Base-by-base conservation (phyloP, 345 rosid species). In the Alliaria petiolata region DNA sequence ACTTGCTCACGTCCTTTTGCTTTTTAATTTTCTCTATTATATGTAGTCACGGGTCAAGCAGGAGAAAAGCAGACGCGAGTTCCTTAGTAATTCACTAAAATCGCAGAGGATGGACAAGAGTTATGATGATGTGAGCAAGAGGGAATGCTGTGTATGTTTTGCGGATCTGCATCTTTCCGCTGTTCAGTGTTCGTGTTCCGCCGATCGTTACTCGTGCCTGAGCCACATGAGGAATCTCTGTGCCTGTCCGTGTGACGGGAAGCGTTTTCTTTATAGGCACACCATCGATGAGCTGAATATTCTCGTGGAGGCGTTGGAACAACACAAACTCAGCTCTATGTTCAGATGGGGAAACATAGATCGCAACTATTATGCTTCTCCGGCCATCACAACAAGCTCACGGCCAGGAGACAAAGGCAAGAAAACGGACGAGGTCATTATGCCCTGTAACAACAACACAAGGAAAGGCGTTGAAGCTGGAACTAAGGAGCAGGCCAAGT, bases 91-190 rank as follows among this genome's bases (percentile, higher is more conserved):
- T 46, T 56, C 78, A 17, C 80, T 74, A 36, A 76, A 70, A 56
- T 67, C 83, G 49, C 75, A 42, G 72, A 84, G 58, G 58, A 85
- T 88, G 85, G 85, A 77, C 44, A 63, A 67, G 62, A 66, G 53
- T 49, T 80, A 79, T 68, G 87, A 80, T 74, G 76, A 71, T n/a
- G 68, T 42, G 8, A 71, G 74, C 69, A 88, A 83, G 72, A 83
- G 70, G 70, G 91, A 84, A 69, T 88, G 91, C 61, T 28, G 67
- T 67, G 65, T 78, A 39, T 91, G 95, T 77, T 79, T 66, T 55
- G 81, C 33, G 19, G 92, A 91, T 78, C 67, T 91, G 79, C 81
- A 87, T 74, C 83, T 88, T 40, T 91, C 97, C 4, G 89, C 95
- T 22, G 91, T 62, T 10, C 31, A 42, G 15, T 91, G 92, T 65